These are phyloP conservation scores for Verbena officinalis DNA, from an alignment of 257 asterid species.

Conservation along the genomic window DNA sequence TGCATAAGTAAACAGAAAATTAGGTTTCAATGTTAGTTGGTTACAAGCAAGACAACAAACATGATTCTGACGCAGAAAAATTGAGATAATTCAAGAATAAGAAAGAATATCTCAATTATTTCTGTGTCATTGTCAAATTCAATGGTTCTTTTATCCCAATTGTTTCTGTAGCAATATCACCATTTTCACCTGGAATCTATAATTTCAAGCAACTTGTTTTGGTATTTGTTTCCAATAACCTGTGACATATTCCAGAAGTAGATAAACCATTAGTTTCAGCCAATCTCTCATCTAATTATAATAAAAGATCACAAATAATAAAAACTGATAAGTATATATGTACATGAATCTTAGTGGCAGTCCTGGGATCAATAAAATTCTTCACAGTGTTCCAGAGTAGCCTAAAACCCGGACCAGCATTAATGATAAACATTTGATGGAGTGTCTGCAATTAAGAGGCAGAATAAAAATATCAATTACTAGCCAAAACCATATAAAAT, in stretches of 20 bases:
- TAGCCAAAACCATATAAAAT: constrained; percentile 19
- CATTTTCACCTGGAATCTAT: constrained; percentile 76
- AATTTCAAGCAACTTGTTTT: constrained; percentile 80
- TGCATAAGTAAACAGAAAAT: constrained; percentile 39
- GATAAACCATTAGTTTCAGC: constrained; percentile 18
- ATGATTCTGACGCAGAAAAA: too few relatives aligned
- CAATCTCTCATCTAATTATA: not conserved
- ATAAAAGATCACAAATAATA: constrained; percentile 14
- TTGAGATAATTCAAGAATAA: too few relatives aligned
- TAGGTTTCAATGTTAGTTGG: not conserved
- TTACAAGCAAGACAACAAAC: constrained; percentile 23
- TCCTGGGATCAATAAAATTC: constrained; percentile 87
- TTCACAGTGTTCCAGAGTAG: constrained; percentile 88
- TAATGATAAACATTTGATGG: constrained; percentile 95
- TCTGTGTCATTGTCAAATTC: too few relatives aligned
- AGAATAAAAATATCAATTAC: constrained; percentile 17
- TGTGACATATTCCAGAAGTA: constrained; percentile 34
- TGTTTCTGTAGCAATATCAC: too few relatives aligned
- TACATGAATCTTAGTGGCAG: constrained; percentile 96
- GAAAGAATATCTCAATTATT: too few relatives aligned
- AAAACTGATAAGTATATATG: constrained; percentile 23
- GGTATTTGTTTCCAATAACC: constrained; percentile 94
- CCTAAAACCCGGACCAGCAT: constrained; percentile 94
- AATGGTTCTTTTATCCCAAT: too few relatives aligned
- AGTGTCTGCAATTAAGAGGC: constrained; percentile 74